Percentiles rank a stretch among this genome's conserved stretches.
phyloP scores from a whole-genome alignment of 2,329 filamentous ascomycete genomes.

The Hypoxylon sp. region DNA sequence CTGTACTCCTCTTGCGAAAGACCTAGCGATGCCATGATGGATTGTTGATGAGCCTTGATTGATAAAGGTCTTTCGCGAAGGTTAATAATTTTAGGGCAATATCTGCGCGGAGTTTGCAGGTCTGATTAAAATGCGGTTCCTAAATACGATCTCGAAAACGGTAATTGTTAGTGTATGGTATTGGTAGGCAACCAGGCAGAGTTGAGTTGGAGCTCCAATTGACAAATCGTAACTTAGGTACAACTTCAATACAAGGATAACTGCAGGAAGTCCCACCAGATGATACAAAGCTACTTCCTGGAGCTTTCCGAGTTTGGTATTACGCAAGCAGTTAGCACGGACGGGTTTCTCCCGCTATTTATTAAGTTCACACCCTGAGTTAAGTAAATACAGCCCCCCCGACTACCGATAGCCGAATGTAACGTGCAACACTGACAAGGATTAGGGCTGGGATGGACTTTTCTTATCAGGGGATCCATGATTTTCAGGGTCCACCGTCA shows the following conservation, averaged over 20 bases:
- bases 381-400: conserved; percentile 12
- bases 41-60: not conserved
- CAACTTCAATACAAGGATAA: no score
- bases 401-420: conserved; percentile 33
- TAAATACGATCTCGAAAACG: conserved; percentile 19
- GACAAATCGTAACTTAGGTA: no score
- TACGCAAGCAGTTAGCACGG: conserved; percentile 9
- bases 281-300: no score
- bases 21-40: conserved; percentile 55
- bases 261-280: no score
- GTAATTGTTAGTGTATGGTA: no score
- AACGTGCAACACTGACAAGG: conserved; percentile 17
- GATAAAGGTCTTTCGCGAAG: no score
- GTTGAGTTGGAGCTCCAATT: no score
- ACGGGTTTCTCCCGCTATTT: conserved; percentile 17
- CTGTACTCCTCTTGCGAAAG: conserved; percentile 69
- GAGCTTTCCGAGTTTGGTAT: not conserved
- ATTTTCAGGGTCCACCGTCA: conserved; percentile 36
- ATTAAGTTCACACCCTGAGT: conserved; percentile 23
- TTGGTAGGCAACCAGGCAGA: no score
- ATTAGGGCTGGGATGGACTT: not conserved
- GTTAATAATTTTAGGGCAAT: no score
- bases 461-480: conserved; percentile 30
- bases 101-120: no score
- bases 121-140: conserved; percentile 26